phyloP scores from a whole-genome alignment of 108 stramenopile genomes.

The Pseudonitzschia pungens region DNA sequence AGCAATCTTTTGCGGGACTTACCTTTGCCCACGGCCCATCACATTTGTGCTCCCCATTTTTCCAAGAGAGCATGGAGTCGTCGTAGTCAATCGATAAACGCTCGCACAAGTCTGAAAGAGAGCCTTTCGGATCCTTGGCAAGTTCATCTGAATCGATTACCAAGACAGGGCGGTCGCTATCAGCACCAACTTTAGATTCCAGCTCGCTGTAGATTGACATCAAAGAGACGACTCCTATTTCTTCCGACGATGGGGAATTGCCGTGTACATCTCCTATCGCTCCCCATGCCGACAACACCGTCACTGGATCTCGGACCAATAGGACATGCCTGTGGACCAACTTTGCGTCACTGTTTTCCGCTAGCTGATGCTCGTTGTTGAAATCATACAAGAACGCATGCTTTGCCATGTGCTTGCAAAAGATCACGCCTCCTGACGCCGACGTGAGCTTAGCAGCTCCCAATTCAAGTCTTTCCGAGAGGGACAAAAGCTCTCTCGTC shows the following conservation, averaged over 20 bases:
- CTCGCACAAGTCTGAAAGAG: slow-evolving; percentile 49
- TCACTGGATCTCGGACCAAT: slow-evolving; percentile 64
- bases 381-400: slow-evolving; percentile 70
- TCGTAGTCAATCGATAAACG: slow-evolving; percentile 61
- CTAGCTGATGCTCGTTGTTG: slow-evolving; percentile 45
- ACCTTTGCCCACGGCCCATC: slow-evolving; percentile 80
- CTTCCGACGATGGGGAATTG: slow-evolving; percentile 65
- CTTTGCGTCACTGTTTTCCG: slow-evolving; percentile 15
- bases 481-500: slow-evolving; percentile 51
- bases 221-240: slow-evolving; percentile 79
- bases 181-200: slow-evolving; percentile 7
- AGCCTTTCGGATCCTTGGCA: slow-evolving; percentile 52
- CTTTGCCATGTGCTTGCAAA: slow-evolving; percentile 95
- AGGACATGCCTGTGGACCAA: slow-evolving; percentile 69
- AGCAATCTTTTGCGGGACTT: neutral
- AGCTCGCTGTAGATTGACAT: slow-evolving; percentile 72
- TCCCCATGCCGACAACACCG: slow-evolving; percentile 71
- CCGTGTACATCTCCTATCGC: slow-evolving; percentile 52
- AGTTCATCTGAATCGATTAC: slow-evolving; percentile 87
- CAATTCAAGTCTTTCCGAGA: slow-evolving; percentile 58
- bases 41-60: slow-evolving; percentile 62
- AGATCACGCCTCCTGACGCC: slow-evolving; percentile 49
- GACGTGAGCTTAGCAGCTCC: slow-evolving; percentile 37
- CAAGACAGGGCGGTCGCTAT: slow-evolving; percentile 26
- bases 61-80: slow-evolving; percentile 74